Evolutionary conservation across 1,284 basidiomycete species (phyloP).

Genomic region (Apiotrichum porosum): DNA sequence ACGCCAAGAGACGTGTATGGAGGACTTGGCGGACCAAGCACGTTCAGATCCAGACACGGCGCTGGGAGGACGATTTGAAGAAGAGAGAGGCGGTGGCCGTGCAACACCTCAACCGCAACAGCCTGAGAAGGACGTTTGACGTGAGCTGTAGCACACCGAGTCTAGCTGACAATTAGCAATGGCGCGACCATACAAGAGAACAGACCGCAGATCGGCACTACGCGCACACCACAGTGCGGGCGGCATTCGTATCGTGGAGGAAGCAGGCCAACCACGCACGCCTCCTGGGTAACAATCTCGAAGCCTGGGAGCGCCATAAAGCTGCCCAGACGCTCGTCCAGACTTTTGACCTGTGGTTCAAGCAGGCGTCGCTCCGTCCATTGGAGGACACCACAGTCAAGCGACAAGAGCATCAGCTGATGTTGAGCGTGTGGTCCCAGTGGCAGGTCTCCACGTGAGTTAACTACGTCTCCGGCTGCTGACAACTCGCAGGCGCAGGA

Average conservation of each 20-base stretch:
- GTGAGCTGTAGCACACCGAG: constrained; percentile 23
- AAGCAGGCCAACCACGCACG: constrained; percentile 3
- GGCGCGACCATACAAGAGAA: constrained; percentile 9
- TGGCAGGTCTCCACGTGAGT: constrained; percentile 25
- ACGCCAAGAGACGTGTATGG: constrained; percentile 11
- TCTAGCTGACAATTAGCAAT: too few relatives aligned
- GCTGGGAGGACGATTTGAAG: constrained; percentile 37
- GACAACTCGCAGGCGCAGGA: neutral
- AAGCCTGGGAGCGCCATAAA: constrained; percentile 4
- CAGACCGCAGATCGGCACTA: constrained; percentile 15
- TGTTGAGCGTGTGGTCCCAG: constrained; percentile 18
- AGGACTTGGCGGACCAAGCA: constrained; percentile 25
- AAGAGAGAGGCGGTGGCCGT: constrained; percentile 13
- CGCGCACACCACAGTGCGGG: neutral
- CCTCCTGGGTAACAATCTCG: neutral
- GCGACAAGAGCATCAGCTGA: constrained; percentile 5
- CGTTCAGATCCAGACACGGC: constrained; percentile 21
- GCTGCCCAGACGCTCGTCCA: neutral
- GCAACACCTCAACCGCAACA: neutral
- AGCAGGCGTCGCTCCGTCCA: constrained; percentile 8
- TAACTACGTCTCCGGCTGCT: neutral
- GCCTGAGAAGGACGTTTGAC: constrained; percentile 10
- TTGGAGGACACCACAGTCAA: constrained; percentile 8
- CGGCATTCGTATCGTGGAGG: constrained; percentile 8
- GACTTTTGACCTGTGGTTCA: constrained; percentile 18